Conservation (phyloP, 208 protist species). For the Leishmania major region DNA sequence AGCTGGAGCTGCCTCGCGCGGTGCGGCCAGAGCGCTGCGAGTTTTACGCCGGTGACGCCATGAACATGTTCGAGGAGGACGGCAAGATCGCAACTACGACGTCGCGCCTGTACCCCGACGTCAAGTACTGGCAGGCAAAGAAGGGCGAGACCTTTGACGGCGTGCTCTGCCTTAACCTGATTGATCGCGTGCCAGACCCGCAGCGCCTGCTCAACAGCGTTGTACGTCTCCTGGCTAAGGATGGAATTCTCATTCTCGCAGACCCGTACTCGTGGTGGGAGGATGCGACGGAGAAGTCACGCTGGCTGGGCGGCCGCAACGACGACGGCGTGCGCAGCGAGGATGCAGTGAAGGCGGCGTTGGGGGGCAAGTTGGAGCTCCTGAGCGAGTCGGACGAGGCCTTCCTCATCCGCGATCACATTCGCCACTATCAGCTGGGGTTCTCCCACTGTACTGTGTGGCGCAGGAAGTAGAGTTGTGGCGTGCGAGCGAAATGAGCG, state of each 20-base stretch:
- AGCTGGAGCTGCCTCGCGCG: constrained; percentile 26
- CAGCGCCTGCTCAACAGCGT: constrained; percentile 57
- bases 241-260: constrained; percentile 76
- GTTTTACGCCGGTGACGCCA: constrained; percentile 72
- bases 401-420: constrained; percentile 90
- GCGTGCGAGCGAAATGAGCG: background rate
- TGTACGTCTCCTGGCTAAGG: constrained; percentile 40
- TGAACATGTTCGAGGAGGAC: constrained; percentile 55
- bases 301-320: constrained; percentile 78
- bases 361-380: constrained; percentile 73
- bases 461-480: constrained; percentile 31
- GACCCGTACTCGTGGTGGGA: constrained; percentile 91
- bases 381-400: constrained; percentile 75
- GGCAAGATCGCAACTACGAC: constrained; percentile 17
- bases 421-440: constrained; percentile 87
- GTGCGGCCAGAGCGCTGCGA: constrained; percentile 44
- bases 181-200: constrained; percentile 83
- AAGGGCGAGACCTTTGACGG: constrained; percentile 72
- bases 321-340: constrained; percentile 49
- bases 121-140: constrained; percentile 56
- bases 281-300: constrained; percentile 51
- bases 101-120: constrained; percentile 41
- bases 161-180: constrained; percentile 79
- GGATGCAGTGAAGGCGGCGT: constrained; percentile 61
- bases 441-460: constrained; percentile 87